Evolutionary conservation across 2,329 filamentous ascomycete species (phyloP), one percentile per base, ranked within the genome.

Genomic region (Alternaria sp.): DNA sequence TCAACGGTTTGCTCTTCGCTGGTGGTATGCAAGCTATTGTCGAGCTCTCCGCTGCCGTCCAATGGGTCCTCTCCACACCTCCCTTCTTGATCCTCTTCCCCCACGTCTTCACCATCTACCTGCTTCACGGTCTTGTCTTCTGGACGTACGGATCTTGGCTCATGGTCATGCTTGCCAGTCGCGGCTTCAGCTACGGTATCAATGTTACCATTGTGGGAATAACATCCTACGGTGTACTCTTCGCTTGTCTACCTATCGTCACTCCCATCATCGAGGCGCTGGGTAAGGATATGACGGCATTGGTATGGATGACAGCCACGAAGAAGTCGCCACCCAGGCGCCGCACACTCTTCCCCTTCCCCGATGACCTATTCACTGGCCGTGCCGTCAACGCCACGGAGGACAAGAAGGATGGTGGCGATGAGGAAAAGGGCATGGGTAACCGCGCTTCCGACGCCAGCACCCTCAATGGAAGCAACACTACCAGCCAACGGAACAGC

Each of bases 81-180:
- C 49, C 79, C 22, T 73, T 84, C 28, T 75, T 81, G 6, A 71
- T 77, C 45, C 68, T 84, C 18, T 83, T 83, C 68, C 82, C 82
- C 5, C 82, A 84, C 66, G 81, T 83, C 64, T 83, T 83, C 69
- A 84, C 81, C 38, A 81, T 84, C 55, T 84, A 84, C 64, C 78
- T 84, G 8, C 74, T 83, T 50, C 82, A 84, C 64, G 82, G 82
- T 38, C 54, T 84, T 69, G 60, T 85, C 69, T 74, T 86, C 81
- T 81, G 79, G 79, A 75, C 66, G 48, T 76, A 78, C 62, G 79
- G 79, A 22, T 71, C 72, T 30, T 80, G 75, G 72, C 71, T 80
- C 25, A 70, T 77, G 55, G 68, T 79, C 2, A 65, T 73, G 44
- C 71, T 81, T 16, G 77, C 76, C 4, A 60, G 66, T 0, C 66